Evolutionary conservation across 495 filamentous ascomycete species (phyloP).

Genomic region (Annulohypoxylon nitens): DNA sequence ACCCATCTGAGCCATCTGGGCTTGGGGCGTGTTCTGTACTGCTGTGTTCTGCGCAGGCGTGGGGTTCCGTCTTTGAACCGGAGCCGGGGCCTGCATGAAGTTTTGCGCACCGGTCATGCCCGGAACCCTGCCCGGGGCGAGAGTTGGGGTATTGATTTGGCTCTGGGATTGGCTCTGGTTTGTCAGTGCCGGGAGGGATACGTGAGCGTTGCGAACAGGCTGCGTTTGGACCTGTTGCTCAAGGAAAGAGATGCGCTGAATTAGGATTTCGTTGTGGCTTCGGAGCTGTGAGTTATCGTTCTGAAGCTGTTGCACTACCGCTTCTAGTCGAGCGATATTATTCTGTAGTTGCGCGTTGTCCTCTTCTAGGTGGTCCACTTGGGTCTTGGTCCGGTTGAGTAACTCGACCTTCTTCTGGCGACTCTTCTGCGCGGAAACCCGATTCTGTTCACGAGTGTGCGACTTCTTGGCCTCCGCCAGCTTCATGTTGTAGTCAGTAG

Average conservation of each 20-base stretch:
- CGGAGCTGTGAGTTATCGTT: neutral
- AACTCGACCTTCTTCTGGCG: slow-evolving; percentile 14
- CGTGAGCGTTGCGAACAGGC: neutral
- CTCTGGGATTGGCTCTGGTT: neutral
- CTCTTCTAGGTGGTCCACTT: neutral
- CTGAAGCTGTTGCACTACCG: neutral
- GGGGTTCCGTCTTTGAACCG: neutral
- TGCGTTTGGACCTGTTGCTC: neutral
- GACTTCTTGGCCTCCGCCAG: slow-evolving; percentile 9
- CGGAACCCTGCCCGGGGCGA: neutral
- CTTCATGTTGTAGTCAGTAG: neutral
- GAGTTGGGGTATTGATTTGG: neutral
- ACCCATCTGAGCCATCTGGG: neutral
- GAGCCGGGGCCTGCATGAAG: neutral
- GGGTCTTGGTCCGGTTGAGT: slow-evolving; percentile 1
- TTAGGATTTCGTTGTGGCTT: neutral
- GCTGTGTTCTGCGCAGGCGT: neutral
- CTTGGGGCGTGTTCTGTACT: neutral
- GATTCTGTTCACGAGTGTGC: slow-evolving; percentile 22
- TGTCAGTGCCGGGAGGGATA: neutral
- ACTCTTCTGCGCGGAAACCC: slow-evolving; percentile 22
- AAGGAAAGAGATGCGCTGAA: neutral
- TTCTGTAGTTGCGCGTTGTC: neutral
- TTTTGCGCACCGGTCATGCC: neutral
- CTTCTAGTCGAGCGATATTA: neutral